These are phyloP conservation scores for Botryosphaeria dothidea DNA, from an alignment of 2,329 filamentous ascomycete species.

Conservation along the genomic window DNA sequence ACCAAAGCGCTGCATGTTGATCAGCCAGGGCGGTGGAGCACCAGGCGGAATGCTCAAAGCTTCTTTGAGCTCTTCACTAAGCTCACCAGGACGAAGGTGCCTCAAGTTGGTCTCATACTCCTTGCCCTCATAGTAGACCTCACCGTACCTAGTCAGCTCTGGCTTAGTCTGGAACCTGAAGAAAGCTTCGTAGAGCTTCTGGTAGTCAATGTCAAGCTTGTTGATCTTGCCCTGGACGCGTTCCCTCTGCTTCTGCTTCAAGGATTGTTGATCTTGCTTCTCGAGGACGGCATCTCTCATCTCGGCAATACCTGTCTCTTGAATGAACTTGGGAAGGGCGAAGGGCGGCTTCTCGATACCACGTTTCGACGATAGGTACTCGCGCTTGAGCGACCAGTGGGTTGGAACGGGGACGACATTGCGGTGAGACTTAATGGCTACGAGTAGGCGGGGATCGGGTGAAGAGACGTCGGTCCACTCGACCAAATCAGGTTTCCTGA, in stretches of 20 bases:
- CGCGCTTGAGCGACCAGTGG: constrained; percentile 95
- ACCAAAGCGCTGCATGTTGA: constrained; percentile 93
- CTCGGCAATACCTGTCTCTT: constrained; percentile 94
- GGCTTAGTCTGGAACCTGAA: constrained; percentile 98
- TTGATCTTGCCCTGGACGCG: constrained; percentile 95
- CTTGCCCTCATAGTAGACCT: constrained; percentile 99
- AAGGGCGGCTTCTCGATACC: constrained; percentile 96
- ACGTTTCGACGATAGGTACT: constrained; percentile 95
- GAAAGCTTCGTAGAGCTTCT: constrained; percentile 97
- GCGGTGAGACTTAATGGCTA: constrained; percentile 91
- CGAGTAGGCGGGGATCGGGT: constrained; percentile 81
- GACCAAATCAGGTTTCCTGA: constrained; percentile 87
- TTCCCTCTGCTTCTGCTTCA: constrained; percentile 96
- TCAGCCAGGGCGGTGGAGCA: constrained; percentile 93
- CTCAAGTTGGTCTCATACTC: constrained; percentile 94
- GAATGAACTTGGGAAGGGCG: constrained; percentile 90
- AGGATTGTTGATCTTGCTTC: constrained; percentile 86
- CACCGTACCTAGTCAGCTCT: constrained; percentile 87
- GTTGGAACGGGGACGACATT: constrained; percentile 93
- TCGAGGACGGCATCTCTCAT: constrained; percentile 97
- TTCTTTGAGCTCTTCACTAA: constrained; percentile 87
- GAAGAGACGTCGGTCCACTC: constrained; percentile 97
- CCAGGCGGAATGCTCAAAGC: constrained; percentile 91
- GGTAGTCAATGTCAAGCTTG: constrained; percentile 96
- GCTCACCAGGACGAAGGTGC: constrained; percentile 84